phyloP scores from a whole-genome alignment of 2,329 filamentous ascomycete genomes.

The Exophiala dermatitidis region DNA sequence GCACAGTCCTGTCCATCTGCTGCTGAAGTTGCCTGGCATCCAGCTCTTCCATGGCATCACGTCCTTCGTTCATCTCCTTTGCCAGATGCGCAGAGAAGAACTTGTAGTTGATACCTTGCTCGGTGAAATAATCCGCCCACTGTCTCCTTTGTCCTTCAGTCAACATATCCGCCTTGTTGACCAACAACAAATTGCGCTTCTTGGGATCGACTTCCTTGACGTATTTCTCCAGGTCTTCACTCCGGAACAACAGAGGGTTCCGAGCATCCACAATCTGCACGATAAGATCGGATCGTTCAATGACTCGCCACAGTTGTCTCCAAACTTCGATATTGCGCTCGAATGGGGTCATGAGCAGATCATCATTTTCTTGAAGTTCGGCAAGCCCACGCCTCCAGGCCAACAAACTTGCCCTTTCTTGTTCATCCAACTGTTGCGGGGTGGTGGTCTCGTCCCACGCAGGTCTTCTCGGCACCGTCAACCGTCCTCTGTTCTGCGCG shows the following conservation, averaged over 20 bases:
- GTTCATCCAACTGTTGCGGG: conserved; percentile 66
- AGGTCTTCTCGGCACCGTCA: conserved; percentile 86
- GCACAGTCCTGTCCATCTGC: conserved; percentile 16
- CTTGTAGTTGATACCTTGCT: conserved; percentile 75
- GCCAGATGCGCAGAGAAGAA: conserved; percentile 95
- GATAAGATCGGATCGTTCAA: conserved; percentile 88
- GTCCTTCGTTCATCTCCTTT: conserved; percentile 76
- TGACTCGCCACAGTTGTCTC: conserved; percentile 96
- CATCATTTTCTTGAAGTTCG: conserved; percentile 86
- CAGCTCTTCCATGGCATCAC: conserved; percentile 48
- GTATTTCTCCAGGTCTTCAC: conserved; percentile 85
- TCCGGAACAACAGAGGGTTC: conserved; percentile 89
- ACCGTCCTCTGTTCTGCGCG: conserved; percentile 64
- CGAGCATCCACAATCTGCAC: conserved; percentile 98
- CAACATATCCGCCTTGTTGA: conserved; percentile 99
- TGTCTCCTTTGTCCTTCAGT: conserved; percentile 69
- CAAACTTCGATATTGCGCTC: conserved; percentile 96
- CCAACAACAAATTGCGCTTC: conserved; percentile 85
- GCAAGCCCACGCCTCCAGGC: conserved; percentile 86
- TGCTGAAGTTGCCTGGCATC: conserved; percentile 32
- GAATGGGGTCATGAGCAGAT: conserved; percentile 94
- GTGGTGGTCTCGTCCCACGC: conserved; percentile 84
- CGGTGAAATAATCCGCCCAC: conserved; percentile 82
- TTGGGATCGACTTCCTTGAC: conserved; percentile 84
- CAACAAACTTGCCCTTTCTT: conserved; percentile 73